Conservation (phyloP, 148 eudicot genomes). For the Vaccinium myrtillus region DNA sequence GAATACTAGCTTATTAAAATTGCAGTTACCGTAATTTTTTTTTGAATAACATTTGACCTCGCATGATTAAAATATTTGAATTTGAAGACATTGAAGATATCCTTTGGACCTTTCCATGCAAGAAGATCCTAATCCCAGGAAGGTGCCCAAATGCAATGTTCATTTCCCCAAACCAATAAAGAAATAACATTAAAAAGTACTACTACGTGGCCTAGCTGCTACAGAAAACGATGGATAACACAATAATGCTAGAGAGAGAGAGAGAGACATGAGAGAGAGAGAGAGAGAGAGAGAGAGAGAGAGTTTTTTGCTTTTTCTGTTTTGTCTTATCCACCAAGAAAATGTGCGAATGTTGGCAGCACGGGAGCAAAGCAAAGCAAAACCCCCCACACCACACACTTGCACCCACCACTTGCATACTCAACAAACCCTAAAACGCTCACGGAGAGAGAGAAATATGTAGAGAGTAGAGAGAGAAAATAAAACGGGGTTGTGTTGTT, state of each 20-base stretch:
- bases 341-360: constrained; percentile 78
- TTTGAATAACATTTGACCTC: no score
- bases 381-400: neutral
- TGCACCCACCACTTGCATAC: neutral
- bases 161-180: neutral
- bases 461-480: neutral
- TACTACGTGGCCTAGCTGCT: neutral
- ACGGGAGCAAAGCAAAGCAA: constrained; percentile 63
- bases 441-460: neutral
- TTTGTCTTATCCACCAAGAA: neutral
- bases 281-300: neutral
- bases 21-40: no score
- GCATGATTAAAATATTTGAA: no score
- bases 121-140: neutral
- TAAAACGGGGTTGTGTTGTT: neutral
- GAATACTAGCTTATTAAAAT: no score
- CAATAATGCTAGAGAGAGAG: constrained; percentile 18
- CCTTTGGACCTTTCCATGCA: neutral
- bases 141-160: neutral
- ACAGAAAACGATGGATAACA: constrained; percentile 24
- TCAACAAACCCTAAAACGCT: neutral
- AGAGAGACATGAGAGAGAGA: neutral
- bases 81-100: no score
- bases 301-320: neutral
- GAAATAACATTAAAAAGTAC: neutral